These are phyloP conservation scores for Didymella segeticola DNA, from an alignment of 2,329 filamentous ascomycete genomes.

Conservation along the genomic window DNA sequence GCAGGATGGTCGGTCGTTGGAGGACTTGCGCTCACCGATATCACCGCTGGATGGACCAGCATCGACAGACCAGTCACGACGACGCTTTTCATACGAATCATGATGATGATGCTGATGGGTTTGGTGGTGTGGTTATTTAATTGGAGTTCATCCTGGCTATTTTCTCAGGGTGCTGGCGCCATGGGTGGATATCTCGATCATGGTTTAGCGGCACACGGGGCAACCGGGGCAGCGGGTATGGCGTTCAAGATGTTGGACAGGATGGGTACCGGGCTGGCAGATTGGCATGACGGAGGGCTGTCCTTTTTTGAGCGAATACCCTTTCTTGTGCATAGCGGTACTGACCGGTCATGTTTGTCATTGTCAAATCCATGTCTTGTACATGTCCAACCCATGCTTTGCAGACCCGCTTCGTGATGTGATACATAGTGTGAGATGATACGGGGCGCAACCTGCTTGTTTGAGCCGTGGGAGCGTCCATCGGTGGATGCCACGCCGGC, in stretches of 20 bases:
- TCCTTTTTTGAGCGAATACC: neutral
- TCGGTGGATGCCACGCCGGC: neutral
- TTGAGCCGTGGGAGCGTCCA: slow-evolving; percentile 5
- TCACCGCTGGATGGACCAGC: slow-evolving; percentile 42
- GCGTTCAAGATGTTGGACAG: slow-evolving; percentile 5
- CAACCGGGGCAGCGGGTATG: slow-evolving; percentile 6
- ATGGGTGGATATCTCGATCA: neutral
- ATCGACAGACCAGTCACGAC: slow-evolving; percentile 31
- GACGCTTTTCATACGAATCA: slow-evolving; percentile 50
- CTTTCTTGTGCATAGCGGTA: neutral
- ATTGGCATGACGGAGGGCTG: neutral
- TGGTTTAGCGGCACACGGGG: neutral
- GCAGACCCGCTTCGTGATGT: slow-evolving; percentile 1
- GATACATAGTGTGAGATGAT: slow-evolving; percentile 1
- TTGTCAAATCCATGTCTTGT: neutral
- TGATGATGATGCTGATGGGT: slow-evolving; percentile 21
- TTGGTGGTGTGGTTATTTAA: neutral
- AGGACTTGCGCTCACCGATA: slow-evolving; percentile 44
- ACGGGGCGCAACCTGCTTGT: slow-evolving; percentile 5
- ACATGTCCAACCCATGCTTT: neutral
- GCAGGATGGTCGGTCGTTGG: slow-evolving; percentile 30
- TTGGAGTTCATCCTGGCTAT: neutral
- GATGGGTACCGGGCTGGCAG: neutral
- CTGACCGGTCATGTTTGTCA: neutral
- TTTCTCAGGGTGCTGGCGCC: neutral